Base-by-base conservation (phyloP, 352 stramenopile genomes). In the Globisporangium echinulatum region DNA sequence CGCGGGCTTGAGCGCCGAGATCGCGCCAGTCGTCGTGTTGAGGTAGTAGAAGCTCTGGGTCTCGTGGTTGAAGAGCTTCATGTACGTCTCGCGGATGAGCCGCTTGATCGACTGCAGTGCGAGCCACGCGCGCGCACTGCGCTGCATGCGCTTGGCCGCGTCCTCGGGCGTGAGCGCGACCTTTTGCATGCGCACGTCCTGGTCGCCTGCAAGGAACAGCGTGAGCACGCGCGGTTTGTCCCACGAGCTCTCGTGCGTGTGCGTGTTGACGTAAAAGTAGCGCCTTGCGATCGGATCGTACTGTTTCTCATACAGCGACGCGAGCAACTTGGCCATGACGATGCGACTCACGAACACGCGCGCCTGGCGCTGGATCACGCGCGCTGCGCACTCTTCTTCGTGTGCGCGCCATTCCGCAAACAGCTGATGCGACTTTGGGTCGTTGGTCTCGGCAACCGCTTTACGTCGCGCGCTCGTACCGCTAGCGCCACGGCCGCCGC, bases 31-130 rank as follows among this genome's bases (percentile, higher is more conserved):
- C 33, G 62, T 70, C 0, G 79, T 87, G 65, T 90, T 82, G 49
- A 87, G 61, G 59, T 90, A 90, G 66, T 84, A 90, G 50, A 85
- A 90, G 5, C 73, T 79, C 49, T 71, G 58, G 8, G 65, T 79
- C 4, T 67, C 51, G 0, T 50, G 14, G 46, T 88, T 71, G 53
- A 88, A 86, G 10, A 90, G 77, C 69, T 88, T 88, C 79, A 90
- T 90, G 70, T 87, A 90, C 56, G 69, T 79, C 52, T 90, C 79
- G 8, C 74, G 72, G 5, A 90, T 67, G 38, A 88, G 63, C 42
- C 61, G 54, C 5, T 75, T 68, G 19, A 90, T 72, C 1, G 62
- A 56, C 10, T 58, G 63, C 42, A 64, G 62, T 9, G 79, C 79
- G 0, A 88, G 49, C 40, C 74, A 75, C 11, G 68, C 70, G 7